These are phyloP conservation scores for Tulasnella sp. DNA, from an alignment of 768 basidiomycete species.

Conservation along the genomic window DNA sequence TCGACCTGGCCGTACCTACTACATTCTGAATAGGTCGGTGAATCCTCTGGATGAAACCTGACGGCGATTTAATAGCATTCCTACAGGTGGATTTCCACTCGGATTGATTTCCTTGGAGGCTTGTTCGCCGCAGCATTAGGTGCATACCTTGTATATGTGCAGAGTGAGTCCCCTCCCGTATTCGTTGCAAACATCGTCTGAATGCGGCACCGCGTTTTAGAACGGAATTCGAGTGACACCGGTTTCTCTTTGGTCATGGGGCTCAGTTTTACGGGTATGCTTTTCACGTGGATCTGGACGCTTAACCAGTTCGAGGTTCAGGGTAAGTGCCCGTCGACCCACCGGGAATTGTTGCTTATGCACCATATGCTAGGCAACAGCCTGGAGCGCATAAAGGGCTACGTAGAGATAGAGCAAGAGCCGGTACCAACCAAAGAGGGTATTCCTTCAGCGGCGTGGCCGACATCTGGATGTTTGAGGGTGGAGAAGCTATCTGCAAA, in stretches of 20 bases:
- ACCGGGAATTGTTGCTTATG: neutral
- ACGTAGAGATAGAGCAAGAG: slow-evolving; percentile 61
- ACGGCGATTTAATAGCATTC: neutral
- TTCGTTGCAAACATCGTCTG: neutral
- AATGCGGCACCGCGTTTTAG: neutral
- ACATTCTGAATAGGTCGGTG: slow-evolving; percentile 55
- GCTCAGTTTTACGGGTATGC: slow-evolving; percentile 59
- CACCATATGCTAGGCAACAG: slow-evolving; percentile 40
- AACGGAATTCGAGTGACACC: slow-evolving; percentile 50
- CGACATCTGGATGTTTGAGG: slow-evolving; percentile 57
- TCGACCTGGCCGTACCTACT: slow-evolving; percentile 53
- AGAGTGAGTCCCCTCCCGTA: neutral
- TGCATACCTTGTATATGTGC: slow-evolving; percentile 58
- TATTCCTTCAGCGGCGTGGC: slow-evolving; percentile 68
- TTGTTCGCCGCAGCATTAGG: slow-evolving; percentile 60
- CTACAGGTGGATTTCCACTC: slow-evolving; percentile 53
- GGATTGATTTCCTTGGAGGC: slow-evolving; percentile 63
- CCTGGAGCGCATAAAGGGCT: slow-evolving; percentile 58
- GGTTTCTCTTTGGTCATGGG: slow-evolving; percentile 52
- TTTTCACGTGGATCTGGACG: slow-evolving; percentile 53
- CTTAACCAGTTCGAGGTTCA: slow-evolving; percentile 54
- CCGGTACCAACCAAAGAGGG: slow-evolving; percentile 48
- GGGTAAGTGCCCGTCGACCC: slow-evolving; percentile 42
- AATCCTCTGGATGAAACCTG: too few relatives aligned
- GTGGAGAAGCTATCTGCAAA: slow-evolving; percentile 58